Base-by-base conservation (phyloP, 2,329 filamentous ascomycete species). In the Geosmithia putterillii region DNA sequence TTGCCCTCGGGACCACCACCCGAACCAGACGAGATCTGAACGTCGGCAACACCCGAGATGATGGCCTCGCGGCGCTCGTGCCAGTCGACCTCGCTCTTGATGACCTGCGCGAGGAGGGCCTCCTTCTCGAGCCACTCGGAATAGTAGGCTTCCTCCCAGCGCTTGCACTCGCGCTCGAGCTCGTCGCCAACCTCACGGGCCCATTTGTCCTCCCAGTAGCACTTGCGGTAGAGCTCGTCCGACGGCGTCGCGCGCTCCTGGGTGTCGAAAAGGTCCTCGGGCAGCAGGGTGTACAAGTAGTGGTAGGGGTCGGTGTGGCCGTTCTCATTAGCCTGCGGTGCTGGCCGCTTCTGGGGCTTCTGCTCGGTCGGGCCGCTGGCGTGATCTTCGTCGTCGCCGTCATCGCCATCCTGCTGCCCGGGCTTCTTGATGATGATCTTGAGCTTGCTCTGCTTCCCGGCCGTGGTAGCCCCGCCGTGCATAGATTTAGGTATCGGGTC, bases 91-190 rank as follows among this genome's bases (percentile, higher is more conserved):
- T 90, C 85, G 53, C 67, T 71, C 53, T 72, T 62, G 51, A 86
- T 71, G 25, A 83, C 72, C 54, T 87, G 85, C 45, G 86, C 76
- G n/a, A 92, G 61, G 17, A 90, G 61, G 23, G 86, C 71, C 61
- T 92, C 85, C 61, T 90, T 90, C 61, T 85, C 79, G 14, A 78
- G 65, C 86, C 86, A 92, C 56, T 87, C 83, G 48, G 78, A 71
- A 57, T 76, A 76, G 59, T 83, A 80, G 12, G 70, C 54, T 32
- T 75, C 74, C 58, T 90, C 83, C 59, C 83, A 73, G 38, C 66
- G 65, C 49, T 80, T 77, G 50, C 79, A 77, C 57, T 88, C 80
- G 44, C 66, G 67, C 51, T 73, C 73, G 42, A 92, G 66, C 35
- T 68, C 61, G 42, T 83, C 78, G 45, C 70, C 67, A 42, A 89